A percentile compares a stretch with the other conserved stretches of the same genome.
These are phyloP conservation scores for Sugiyamaella qingdaonensis DNA, from an alignment of 805 yeast genomes.

Conservation along the genomic window DNA sequence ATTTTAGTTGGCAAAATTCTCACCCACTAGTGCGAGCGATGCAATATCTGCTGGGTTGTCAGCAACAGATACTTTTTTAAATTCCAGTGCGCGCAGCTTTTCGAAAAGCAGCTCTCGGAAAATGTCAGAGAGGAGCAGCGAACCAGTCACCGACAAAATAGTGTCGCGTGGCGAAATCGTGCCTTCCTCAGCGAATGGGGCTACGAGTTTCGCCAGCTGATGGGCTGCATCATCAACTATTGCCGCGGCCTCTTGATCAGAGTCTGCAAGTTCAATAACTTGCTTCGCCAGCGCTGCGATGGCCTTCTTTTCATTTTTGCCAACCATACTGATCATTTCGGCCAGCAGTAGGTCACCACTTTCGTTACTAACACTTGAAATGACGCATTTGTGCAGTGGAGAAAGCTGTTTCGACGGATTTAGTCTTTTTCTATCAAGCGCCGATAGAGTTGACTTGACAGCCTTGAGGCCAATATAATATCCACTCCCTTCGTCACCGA, in stretches of 20 bases:
- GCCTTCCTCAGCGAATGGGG: conserved; percentile 6
- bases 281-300: conserved; percentile 15
- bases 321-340: conserved; percentile 5
- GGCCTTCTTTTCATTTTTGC: conserved; percentile 2
- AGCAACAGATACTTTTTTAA: neutral
- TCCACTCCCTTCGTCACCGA: conserved; percentile 28
- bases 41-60: neutral
- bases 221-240: conserved; percentile 15
- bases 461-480: conserved; percentile 22
- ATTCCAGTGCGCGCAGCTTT: neutral
- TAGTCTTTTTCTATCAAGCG: conserved; percentile 10
- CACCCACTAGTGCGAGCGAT: neutral
- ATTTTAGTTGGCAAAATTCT: too few species aligned
- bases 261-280: conserved; percentile 12
- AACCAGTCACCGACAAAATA: conserved; percentile 18
- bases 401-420: neutral
- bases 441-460: conserved; percentile 11
- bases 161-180: conserved; percentile 7
- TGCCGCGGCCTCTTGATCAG: conserved; percentile 5
- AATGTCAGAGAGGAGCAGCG: conserved; percentile 8
- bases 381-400: conserved; percentile 7
- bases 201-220: conserved; percentile 5
- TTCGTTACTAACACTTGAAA: conserved; percentile 5
- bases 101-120: conserved; percentile 8
- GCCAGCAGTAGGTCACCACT: conserved; percentile 8